A percentile compares a stretch with the other conserved stretches of the same genome.
phyloP scores from a whole-genome alignment of 2,329 filamentous ascomycete genomes.

The Fusarium sp. region DNA sequence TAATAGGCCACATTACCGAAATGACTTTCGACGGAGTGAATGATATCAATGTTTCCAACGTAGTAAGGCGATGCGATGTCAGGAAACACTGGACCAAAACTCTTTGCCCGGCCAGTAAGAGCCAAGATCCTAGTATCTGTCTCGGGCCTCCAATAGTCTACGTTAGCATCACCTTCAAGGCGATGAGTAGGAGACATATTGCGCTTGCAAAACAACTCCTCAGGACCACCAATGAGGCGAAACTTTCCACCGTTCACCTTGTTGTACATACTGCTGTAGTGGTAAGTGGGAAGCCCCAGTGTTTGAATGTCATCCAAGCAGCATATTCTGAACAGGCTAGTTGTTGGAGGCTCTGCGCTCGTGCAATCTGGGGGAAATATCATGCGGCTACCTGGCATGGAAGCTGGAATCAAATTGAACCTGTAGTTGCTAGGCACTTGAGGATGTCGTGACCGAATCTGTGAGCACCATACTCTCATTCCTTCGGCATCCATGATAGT shows the following conservation, averaged over 20 bases:
- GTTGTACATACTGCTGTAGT: neutral
- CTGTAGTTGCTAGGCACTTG: rapidly evolving
- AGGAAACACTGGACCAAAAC: too few species aligned
- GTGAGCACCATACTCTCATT: neutral
- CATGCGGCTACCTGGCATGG: neutral
- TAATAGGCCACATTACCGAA: too few species aligned
- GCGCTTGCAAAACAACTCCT: too few species aligned
- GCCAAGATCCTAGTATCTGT: too few species aligned
- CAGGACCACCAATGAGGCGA: neutral
- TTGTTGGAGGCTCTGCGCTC: rapidly evolving
- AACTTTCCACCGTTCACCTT: rapidly evolving
- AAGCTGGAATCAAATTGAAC: neutral
- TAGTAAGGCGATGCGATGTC: too few species aligned
- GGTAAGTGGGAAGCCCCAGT: neutral
- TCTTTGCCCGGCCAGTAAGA: too few species aligned
- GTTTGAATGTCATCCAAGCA: neutral
- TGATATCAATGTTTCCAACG: too few species aligned
- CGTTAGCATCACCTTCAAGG: too few species aligned
- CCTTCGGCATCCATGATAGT: too few species aligned
- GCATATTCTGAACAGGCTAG: neutral
- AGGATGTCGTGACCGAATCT: neutral
- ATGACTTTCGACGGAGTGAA: too few species aligned
- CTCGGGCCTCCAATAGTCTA: too few species aligned
- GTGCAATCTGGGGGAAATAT: neutral
- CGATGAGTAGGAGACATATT: too few species aligned